Evolutionary conservation across 73 alveolate species (phyloP), one percentile per base, ranked within the genome.

Genomic region (Urostyla sp.): DNA sequence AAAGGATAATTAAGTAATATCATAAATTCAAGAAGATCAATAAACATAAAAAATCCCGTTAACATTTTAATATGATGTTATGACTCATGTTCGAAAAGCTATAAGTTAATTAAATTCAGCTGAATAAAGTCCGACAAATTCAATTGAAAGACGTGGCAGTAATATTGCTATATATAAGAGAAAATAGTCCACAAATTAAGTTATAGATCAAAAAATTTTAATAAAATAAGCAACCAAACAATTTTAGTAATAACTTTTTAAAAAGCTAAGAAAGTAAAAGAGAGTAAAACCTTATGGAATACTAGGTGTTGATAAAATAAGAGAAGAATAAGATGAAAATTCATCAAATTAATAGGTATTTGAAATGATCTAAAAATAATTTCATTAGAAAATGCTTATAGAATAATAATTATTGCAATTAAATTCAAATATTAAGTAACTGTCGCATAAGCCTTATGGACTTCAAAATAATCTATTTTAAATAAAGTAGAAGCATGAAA

Each of bases 221-320:
- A n/a, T n/a, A n/a, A n/a, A n/a, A n/a, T 40, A 10, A 40, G 52
- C 15, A 16, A 40, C 52, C 15, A 16, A 11, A 11, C 52, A 10
- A 10, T 40, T 11, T 10, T 11, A 40, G 52, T 11, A 40, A 28
- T 11, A 69, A 7, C 44, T 69, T 67, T 46, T 46, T 69, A 24
- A 44, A 2, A 27, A 49, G 6, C 55, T 69, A 10, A 69, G 49
- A 48, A 49, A 45, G 48, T 37, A 69, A 46, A 38, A 44, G 34
- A 69, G 49, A 30, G 32, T 27, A n/a, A 69, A 69, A 49, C 44
- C 49, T 67, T 69, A 37, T 69, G 83, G 83, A 5, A 54, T 69
- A 7, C 30, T 69, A 28, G 83, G 83, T 11, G 10, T 69, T 7
- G 83, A 69, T 28, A 56, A 56, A 3, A 69, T 69, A 10, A 52